Percentiles rank a stretch among this genome's conserved stretches.
phyloP scores from a whole-genome alignment of 1,284 basidiomycete genomes.

The Cryptococcus maquisensis region DNA sequence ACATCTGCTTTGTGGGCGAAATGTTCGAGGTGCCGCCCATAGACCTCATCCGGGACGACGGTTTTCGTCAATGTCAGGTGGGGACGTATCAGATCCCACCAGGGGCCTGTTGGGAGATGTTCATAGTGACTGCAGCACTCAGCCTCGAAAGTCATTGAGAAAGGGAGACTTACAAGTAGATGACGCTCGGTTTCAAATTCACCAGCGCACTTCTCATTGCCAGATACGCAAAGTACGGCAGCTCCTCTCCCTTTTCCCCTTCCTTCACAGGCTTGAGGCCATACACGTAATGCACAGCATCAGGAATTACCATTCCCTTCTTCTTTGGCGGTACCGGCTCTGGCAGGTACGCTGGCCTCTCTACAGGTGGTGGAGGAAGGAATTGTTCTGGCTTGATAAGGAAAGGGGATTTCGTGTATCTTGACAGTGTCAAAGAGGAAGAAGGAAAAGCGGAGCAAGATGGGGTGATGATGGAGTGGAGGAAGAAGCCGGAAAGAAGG shows the following conservation, averaged over 20 bases:
- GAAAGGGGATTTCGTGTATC: slow-evolving; percentile 26
- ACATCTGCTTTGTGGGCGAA: slow-evolving; percentile 50
- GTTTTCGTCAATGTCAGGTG: slow-evolving; percentile 42
- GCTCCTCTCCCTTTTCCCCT: slow-evolving; percentile 33
- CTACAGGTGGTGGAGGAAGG: slow-evolving; percentile 17
- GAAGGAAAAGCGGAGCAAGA: neutral
- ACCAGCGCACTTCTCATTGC: slow-evolving; percentile 49
- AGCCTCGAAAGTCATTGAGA: neutral
- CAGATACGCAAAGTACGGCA: slow-evolving; percentile 51
- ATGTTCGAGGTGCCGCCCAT: slow-evolving; percentile 37
- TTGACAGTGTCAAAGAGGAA: neutral
- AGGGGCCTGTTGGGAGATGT: slow-evolving; percentile 46
- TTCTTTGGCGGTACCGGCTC: slow-evolving; percentile 30
- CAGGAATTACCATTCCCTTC: slow-evolving; percentile 41
- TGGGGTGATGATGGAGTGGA: slow-evolving; percentile 2
- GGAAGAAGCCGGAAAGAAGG: slow-evolving; percentile 1
- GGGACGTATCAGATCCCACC: slow-evolving; percentile 45
- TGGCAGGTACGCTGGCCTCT: slow-evolving; percentile 27
- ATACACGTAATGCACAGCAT: slow-evolving; percentile 48
- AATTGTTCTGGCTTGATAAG: slow-evolving; percentile 22
- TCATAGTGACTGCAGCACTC: slow-evolving; percentile 40
- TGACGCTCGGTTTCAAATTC: slow-evolving; percentile 46
- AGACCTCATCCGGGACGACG: slow-evolving; percentile 33
- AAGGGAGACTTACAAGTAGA: slow-evolving; percentile 42
- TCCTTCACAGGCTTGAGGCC: slow-evolving; percentile 39